Evolutionary conservation across 495 filamentous ascomycete species (phyloP).

Genomic region (Podospora pseudoanserina): DNA sequence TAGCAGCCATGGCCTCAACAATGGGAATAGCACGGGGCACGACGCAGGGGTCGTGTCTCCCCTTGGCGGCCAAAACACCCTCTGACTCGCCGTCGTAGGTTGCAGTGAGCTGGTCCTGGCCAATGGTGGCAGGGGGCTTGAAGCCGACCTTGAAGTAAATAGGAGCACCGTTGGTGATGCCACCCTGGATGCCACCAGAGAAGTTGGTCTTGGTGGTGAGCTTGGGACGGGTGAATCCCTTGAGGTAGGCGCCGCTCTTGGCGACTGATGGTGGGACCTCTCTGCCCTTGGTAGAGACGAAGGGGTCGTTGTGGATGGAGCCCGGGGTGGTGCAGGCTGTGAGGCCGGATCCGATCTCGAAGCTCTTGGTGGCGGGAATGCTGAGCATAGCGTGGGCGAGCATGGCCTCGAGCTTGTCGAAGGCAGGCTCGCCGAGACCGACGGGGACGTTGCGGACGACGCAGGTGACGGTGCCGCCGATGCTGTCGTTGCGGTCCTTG

Average conservation of each 20-base stretch:
- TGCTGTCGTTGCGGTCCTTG: conserved; percentile 81
- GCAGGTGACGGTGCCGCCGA: conserved; percentile 93
- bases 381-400: conserved; percentile 95
- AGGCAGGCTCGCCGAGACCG: conserved; percentile 90
- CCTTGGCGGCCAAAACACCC: conserved; percentile 86
- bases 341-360: conserved; percentile 95
- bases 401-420: conserved; percentile 93
- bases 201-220: conserved; percentile 94
- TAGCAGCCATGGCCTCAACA: conserved; percentile 90
- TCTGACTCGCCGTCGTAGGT: conserved; percentile 67
- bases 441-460: conserved; percentile 87
- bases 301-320: conserved; percentile 90
- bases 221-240: conserved; percentile 42
- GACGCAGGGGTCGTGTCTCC: conserved; percentile 92
- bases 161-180: conserved; percentile 89
- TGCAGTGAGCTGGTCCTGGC: conserved; percentile 82
- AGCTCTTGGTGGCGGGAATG: conserved; percentile 95
- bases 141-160: conserved; percentile 96
- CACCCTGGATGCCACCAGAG: conserved; percentile 93
- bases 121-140: conserved; percentile 95
- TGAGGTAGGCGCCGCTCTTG: conserved; percentile 34
- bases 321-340: conserved; percentile 83
- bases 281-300: conserved; percentile 55
- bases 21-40: conserved; percentile 93
- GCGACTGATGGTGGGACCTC: conserved; percentile 32